Base-by-base conservation (phyloP, 169 alveolate species). In the Plasmodium falciparum region DNA sequence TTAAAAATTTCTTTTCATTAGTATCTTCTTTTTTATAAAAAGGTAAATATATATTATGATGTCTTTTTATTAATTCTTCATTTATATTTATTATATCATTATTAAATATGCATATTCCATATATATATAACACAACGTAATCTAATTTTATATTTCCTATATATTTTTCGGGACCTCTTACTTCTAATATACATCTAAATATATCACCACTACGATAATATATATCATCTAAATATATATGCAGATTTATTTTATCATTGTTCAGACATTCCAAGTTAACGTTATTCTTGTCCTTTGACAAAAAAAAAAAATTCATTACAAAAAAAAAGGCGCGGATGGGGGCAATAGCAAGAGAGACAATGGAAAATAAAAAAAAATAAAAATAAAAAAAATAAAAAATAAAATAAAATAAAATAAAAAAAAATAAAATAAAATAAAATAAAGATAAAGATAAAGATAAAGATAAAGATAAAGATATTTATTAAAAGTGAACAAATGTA, bases 61-160 rank as follows among this genome's bases (percentile, higher is more conserved):
- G 89, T 54, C 45, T 75, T 12, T 63, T 20, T 26, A 49, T 1
- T 11, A 75, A 29, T 22, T 65, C 59, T 6, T 54, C 29, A 65
- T 2, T 13, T 8, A 56, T 17, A 54, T 20, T 45, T 7, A 67
- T 26, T 33, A 56, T 58, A 17, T 75, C 89, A 15, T 63, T 56
- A 43, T 75, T 75, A 33, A 75, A 67, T 33, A 75, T 49, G 26
- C 29, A 75, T 65, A 75, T 1, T 63, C 89, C 89, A 54, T 75
- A 75, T 24, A 75, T 33, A 49, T 75, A 75, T 52, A 75, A 11
- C 11, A 75, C 89, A 54, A 75, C 20, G 43, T 63, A 75, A 39
- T 75, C 89, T 13, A 75, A 15, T 33, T 63, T 49, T 4, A 75
- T 39, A 49, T 75, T 75, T 43, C 74, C 75, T 11, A 52, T 52